Evolutionary conservation across 257 asterid species (phyloP).

Genomic region (Mitragyna speciosa): DNA sequence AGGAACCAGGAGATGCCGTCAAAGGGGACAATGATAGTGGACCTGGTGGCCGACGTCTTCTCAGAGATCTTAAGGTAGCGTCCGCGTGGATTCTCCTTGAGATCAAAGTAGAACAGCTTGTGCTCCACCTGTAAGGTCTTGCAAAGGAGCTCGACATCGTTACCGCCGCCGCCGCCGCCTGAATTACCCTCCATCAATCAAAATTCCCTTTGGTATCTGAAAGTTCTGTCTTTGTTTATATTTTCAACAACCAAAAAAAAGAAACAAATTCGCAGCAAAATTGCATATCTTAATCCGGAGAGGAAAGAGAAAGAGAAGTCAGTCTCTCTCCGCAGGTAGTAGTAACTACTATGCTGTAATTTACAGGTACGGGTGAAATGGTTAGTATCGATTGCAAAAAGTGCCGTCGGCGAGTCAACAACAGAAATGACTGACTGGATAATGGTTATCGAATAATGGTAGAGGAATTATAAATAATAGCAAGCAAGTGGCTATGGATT

Average conservation of each 20-base stretch:
- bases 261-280: background rate
- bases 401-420: background rate
- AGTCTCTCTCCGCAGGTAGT: background rate
- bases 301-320: too few relatives aligned
- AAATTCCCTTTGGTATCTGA: background rate
- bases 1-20: conserved; percentile 97
- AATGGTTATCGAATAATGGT: background rate
- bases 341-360: background rate
- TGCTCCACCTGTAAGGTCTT: conserved; percentile 95
- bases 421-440: background rate
- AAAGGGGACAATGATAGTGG: conserved; percentile 91
- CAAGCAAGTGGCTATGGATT: background rate
- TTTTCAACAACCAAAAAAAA: too few relatives aligned
- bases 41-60: conserved; percentile 95
- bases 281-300: too few relatives aligned
- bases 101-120: conserved; percentile 94
- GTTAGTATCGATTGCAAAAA: background rate
- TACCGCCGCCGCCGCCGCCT: conserved; percentile 55
- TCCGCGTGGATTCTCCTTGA: conserved; percentile 97
- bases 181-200: conserved; percentile 69
- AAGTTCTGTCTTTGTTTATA: too few relatives aligned
- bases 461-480: too few relatives aligned
- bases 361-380: too few relatives aligned
- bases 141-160: conserved; percentile 80
- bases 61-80: conserved; percentile 93